A percentile compares a stretch with the other conserved stretches of the same genome.
Conservation (phyloP, 306 rosid species). For the Lupinus albus region DNA sequence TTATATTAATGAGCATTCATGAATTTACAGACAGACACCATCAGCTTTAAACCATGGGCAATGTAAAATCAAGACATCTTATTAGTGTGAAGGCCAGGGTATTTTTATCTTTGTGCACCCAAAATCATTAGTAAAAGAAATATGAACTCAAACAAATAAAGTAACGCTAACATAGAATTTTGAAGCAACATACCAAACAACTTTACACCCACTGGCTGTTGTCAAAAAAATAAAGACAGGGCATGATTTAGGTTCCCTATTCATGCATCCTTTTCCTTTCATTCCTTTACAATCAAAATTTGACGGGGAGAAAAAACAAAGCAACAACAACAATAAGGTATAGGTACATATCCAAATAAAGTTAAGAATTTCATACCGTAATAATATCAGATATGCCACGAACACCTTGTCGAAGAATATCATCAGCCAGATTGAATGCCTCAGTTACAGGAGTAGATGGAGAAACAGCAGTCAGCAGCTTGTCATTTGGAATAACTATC, state of each 20-base stretch:
- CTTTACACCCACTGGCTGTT: constrained; percentile 7
- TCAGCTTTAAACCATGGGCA: neutral
- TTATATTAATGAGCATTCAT: constrained; percentile 25
- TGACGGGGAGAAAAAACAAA: neutral
- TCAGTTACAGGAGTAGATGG: constrained; percentile 96
- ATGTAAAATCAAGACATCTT: too few relatives aligned
- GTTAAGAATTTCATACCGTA: constrained; percentile 63
- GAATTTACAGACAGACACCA: constrained; percentile 28
- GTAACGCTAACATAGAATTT: constrained; percentile 3
- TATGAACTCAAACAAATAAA: constrained; percentile 30
- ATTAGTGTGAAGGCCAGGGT: too few relatives aligned
- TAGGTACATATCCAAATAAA: constrained; percentile 14
- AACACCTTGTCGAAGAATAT: constrained; percentile 98
- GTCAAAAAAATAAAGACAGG: constrained; percentile 26
- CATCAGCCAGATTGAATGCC: constrained; percentile 97
- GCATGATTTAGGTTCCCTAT: constrained; percentile 5
- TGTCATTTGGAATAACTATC: constrained; percentile 98
- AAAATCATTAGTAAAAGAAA: too few relatives aligned
- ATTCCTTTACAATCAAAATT: constrained; percentile 35
- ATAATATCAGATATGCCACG: constrained; percentile 99
- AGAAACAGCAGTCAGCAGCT: constrained; percentile 93
- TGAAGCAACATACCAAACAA: constrained; percentile 14
- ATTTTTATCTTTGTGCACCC: too few relatives aligned
- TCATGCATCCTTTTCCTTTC: constrained; percentile 24
- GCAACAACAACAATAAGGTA: constrained; percentile 16